A percentile compares a stretch with the other conserved stretches of the same genome.
phyloP scores from a whole-genome alignment of 1,139 yeast genomes.

The Geotrichum aggregatum region DNA sequence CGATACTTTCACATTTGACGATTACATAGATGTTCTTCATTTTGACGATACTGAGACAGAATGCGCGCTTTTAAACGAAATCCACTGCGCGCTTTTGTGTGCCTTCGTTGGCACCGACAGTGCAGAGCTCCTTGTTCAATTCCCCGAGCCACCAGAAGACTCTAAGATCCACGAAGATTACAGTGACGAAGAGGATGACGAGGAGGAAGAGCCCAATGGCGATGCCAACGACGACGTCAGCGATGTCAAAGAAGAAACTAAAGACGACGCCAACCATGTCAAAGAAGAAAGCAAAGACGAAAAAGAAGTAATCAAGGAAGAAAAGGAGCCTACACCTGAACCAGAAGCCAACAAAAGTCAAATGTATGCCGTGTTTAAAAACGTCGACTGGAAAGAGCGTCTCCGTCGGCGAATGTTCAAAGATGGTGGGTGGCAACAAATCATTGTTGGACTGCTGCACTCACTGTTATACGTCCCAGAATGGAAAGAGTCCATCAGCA shows the following conservation, averaged over 20 bases:
- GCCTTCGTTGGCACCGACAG: constrained; percentile 31
- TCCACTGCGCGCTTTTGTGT: constrained; percentile 56
- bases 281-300: constrained; percentile 24
- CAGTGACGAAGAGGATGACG: constrained; percentile 36
- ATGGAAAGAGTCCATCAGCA: constrained; percentile 47
- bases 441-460: constrained; percentile 63
- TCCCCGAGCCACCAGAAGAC: constrained; percentile 41
- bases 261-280: constrained; percentile 26
- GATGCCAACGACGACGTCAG: too few relatives aligned
- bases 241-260: constrained; percentile 31
- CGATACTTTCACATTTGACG: constrained; percentile 77
- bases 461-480: constrained; percentile 55
- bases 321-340: constrained; percentile 26
- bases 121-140: constrained; percentile 38
- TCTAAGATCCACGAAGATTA: constrained; percentile 23
- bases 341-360: constrained; percentile 46
- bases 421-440: constrained; percentile 83
- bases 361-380: constrained; percentile 56
- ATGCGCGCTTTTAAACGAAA: constrained; percentile 61
- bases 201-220: constrained; percentile 41
- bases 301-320: constrained; percentile 20
- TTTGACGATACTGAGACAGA: constrained; percentile 45
- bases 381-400: constrained; percentile 71
- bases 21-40: constrained; percentile 60
- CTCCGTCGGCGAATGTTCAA: constrained; percentile 68